Base-by-base conservation (phyloP, 2,329 filamentous ascomycete species). In the Aureobasidium sp. region DNA sequence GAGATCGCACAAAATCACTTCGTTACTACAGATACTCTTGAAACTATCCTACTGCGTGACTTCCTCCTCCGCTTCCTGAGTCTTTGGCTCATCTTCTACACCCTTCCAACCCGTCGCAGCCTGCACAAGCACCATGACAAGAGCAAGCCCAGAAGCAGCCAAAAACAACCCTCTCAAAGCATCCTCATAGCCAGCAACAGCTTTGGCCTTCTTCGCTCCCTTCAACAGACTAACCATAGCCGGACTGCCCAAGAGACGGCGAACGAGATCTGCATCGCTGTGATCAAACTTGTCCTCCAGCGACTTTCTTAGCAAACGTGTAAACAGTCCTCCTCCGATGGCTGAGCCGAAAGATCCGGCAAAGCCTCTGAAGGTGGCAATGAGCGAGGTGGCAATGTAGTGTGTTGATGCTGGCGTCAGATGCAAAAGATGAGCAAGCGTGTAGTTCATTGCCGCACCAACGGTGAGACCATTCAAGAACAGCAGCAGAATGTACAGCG, bases 331-430 rank as follows among this genome's bases (percentile, higher is more conserved):
- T 2, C 90, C 90, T 2, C 89, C 89, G 52, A 93, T 87, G 0
- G 90, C 85, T 1, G 87, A 88, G 2, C 90, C 90, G 68, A 95
- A 94, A 57, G 85, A 88, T 15, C 89, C 89, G 0, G 89, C 88
- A 66, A 94, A 92, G 5, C 89, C 89, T 4, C 91, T 82, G 74
- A 93, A 93, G 0, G 90, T 95, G 31, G 87, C 84, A 4, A 93
- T 75, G 45, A 96, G 78, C 14, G 89, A 88, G 0, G 87, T 90
- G 3, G 88, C 84, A 55, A 94, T 84, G 69, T 89, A 91, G 68
- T 92, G 88, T 0, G 85, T 84, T 7, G 83, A 79, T 0, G 83
- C 79, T 0, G 78, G 77, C 0, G 87, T 88, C 5, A 93, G 78
- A 71, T 94, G 88, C 5, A 95, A 79, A 5, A 92, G 73, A 69